phyloP scores from a whole-genome alignment of 768 basidiomycete genomes.

The Russula ochroleuca region DNA sequence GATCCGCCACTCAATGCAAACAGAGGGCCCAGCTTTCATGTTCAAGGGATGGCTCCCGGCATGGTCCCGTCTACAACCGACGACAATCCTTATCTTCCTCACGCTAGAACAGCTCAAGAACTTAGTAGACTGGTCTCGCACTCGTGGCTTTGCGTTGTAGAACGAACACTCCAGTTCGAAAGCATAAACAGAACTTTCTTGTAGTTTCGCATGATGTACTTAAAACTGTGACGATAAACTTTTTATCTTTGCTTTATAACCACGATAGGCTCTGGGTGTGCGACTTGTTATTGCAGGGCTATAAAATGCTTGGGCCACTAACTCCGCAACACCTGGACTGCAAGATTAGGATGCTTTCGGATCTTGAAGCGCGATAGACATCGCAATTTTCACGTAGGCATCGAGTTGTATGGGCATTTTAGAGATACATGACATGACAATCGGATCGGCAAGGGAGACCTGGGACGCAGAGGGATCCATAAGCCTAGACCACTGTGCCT shows the following conservation, averaged over 20 bases:
- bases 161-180: not conserved
- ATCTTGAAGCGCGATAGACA: not conserved
- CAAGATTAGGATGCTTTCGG: not conserved
- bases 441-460: constrained; percentile 25
- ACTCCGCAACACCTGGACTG: not conserved
- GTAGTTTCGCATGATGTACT: constrained; percentile 13
- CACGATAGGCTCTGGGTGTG: not conserved
- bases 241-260: not conserved
- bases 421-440: constrained; percentile 26
- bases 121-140: constrained; percentile 52
- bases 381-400: constrained; percentile 15
- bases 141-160: constrained; percentile 15
- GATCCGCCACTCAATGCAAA: constrained; percentile 61
- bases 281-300: not conserved
- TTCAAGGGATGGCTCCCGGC: constrained; percentile 91
- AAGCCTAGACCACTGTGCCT: constrained; percentile 87
- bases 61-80: constrained; percentile 81
- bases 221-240: not conserved
- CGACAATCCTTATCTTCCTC: constrained; percentile 83
- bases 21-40: constrained; percentile 84
- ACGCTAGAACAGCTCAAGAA: constrained; percentile 80
- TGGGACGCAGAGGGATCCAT: constrained; percentile 22
- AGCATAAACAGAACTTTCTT: constrained; percentile 4
- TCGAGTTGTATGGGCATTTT: constrained; percentile 17
- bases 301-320: not conserved